Evolutionary conservation across 2,329 filamentous ascomycete species (phyloP).

Genomic region (Penicillium sp.): DNA sequence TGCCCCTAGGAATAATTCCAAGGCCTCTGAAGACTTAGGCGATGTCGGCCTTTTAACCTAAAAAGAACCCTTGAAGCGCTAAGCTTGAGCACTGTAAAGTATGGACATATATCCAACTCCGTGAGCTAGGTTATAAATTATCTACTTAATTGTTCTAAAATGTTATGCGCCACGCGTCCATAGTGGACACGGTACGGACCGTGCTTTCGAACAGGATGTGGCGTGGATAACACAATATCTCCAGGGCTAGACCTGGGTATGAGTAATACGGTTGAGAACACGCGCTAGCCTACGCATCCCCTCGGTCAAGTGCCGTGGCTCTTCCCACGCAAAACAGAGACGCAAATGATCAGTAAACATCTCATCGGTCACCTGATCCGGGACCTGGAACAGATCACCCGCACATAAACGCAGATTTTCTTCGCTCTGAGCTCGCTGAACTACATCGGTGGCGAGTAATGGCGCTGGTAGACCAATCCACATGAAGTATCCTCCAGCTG

Average conservation of each 20-base stretch:
- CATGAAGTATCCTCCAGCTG: conserved; percentile 81
- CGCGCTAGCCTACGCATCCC: conserved; percentile 63
- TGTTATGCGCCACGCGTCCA: conserved; percentile 15
- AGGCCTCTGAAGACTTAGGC: too few species aligned
- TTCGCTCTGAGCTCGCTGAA: conserved; percentile 56
- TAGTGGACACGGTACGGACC: conserved; percentile 4
- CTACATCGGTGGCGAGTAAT: conserved; percentile 56
- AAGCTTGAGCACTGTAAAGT: too few species aligned
- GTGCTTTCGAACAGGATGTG: neutral
- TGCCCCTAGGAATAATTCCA: too few species aligned
- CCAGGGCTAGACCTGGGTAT: conserved; percentile 4
- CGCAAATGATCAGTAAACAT: conserved; percentile 61
- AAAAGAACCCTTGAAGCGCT: too few species aligned
- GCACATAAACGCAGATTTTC: conserved; percentile 67
- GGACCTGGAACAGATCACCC: conserved; percentile 68
- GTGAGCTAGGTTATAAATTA: too few species aligned
- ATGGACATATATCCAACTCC: too few species aligned
- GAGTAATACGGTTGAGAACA: conserved; percentile 15
- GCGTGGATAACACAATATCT: neutral
- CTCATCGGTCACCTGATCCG: conserved; percentile 51
- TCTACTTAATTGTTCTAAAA: too few species aligned
- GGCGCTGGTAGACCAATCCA: conserved; percentile 66
- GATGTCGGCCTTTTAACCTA: too few species aligned
- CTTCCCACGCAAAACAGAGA: conserved; percentile 71
- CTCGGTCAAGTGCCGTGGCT: conserved; percentile 63